phyloP scores from a whole-genome alignment of 2,329 filamentous ascomycete genomes.

The Fusarium acutatum region DNA sequence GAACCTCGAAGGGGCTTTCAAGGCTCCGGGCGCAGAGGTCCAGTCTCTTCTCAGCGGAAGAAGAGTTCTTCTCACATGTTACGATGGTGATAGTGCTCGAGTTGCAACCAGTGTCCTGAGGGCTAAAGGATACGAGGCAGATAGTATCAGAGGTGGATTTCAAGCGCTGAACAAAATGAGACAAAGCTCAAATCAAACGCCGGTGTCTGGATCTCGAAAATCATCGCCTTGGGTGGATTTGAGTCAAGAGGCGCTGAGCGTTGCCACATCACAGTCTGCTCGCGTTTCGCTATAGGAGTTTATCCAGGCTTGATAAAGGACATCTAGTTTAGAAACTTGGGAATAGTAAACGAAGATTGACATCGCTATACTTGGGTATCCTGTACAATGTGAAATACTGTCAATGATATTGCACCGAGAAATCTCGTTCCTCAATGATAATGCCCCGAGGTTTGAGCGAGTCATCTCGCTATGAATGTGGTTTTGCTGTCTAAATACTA shows the following conservation, averaged over 20 bases:
- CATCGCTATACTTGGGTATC: neutral
- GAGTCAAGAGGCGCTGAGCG: neutral
- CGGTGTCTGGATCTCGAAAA: neutral
- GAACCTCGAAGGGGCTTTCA: constrained; percentile 55
- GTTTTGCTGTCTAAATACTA: accelerated
- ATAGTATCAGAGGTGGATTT: constrained; percentile 56
- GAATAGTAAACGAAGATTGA: neutral
- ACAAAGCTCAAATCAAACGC: neutral
- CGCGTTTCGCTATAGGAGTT: neutral
- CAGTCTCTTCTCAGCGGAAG: constrained; percentile 40
- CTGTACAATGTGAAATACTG: too few relatives aligned
- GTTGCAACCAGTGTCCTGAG: constrained; percentile 63
- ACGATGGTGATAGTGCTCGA: constrained; percentile 62
- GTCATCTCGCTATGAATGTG: neutral
- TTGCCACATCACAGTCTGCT: neutral
- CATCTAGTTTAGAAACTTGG: neutral
- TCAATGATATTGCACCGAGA: neutral
- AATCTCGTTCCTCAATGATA: neutral
- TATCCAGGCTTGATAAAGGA: neutral
- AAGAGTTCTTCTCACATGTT: constrained; percentile 59
- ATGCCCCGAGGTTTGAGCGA: neutral
- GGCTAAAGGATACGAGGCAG: constrained; percentile 57
- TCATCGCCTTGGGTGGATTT: constrained; percentile 18
- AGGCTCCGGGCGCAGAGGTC: constrained; percentile 31
- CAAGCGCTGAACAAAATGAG: constrained; percentile 52